Evolutionary conservation across 2,329 filamentous ascomycete genomes (phyloP), one percentile per base, ranked within the genome.

Genomic region (Exophiala aquamarina): DNA sequence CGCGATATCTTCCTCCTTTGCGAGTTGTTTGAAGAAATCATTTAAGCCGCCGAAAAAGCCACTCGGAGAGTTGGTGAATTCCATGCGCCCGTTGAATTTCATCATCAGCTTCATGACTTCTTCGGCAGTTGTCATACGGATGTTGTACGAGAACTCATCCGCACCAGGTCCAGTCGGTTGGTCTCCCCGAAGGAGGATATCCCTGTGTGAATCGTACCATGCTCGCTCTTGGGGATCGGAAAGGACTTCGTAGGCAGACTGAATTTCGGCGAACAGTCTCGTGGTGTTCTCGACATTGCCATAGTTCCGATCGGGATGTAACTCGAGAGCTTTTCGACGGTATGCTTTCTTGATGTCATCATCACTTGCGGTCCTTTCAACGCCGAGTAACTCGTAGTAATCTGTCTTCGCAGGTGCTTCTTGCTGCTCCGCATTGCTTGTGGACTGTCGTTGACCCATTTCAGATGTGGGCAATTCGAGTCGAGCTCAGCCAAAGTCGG

Each of bases 331-430:
- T 65, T 92, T 96, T 52, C 75, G 83, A 55, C 89, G 83, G 69
- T 98, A 98, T 11, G 91, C 90, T 62, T 89, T 95, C 63, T 95
- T 95, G 62, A 98, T 90, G 84, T 96, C 91, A 46, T 94, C 87
- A 35, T 91, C 86, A 4, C 83, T 83, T 26, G 89, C 90, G 52
- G 79, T 75, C 50, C 82, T 77, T 53, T 87, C 81, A 13, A 96
- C 73, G 4, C 78, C 83, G 4, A 97, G 78, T 28, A 96, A 76
- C 59, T 93, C 86, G 69, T 97, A 97, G 68, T 72, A 73, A 47
- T 72, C 70, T 3, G 59, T 58, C 43, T 67, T 67, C 32, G 55
- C 53, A 17, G 58, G 57, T 13, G 50, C 28, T n/a, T 57, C 49
- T 4, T 56, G 42, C 23, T 55, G 57, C 28, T 52, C 41, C 14